Conservation (phyloP, 176 grass and related monocot species). For the Areca catechu region DNA sequence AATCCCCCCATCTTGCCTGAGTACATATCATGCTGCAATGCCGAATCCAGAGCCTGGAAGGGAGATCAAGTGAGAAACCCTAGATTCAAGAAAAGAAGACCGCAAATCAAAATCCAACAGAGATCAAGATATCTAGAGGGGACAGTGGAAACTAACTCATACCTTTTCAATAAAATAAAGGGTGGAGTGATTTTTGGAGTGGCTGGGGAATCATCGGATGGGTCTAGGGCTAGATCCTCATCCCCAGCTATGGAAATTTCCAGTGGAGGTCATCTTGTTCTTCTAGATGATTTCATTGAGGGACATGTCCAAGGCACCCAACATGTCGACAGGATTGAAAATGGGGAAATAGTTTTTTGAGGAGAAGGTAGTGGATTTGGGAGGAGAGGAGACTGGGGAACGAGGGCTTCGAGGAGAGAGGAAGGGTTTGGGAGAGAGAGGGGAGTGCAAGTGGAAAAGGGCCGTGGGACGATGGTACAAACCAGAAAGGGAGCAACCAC, state of each 20-base stretch:
- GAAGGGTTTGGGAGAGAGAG: too few relatives aligned
- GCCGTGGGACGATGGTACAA: too few relatives aligned
- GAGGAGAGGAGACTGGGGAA: too few relatives aligned
- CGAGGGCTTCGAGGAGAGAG: too few relatives aligned
- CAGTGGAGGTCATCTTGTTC: slow-evolving; percentile 74
- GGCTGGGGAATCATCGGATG: slow-evolving; percentile 53
- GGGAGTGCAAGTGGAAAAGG: too few relatives aligned
- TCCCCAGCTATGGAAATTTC: slow-evolving; percentile 28
- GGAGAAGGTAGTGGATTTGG: too few relatives aligned
- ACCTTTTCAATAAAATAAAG: slow-evolving; percentile 74
- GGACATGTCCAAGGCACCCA: slow-evolving; percentile 82
- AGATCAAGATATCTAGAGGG: too few relatives aligned
- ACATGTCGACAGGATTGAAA: slow-evolving; percentile 30
- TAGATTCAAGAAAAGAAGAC: background rate
- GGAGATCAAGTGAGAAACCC: slow-evolving; percentile 83
- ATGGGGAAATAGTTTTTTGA: background rate
- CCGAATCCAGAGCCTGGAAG: slow-evolving; percentile 82
- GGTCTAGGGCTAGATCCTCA: slow-evolving; percentile 22
- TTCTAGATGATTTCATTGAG: slow-evolving; percentile 94
- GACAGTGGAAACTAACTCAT: slow-evolving; percentile 8
- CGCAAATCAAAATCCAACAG: too few relatives aligned
- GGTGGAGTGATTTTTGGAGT: slow-evolving; percentile 48
- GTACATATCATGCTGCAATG: slow-evolving; percentile 89
- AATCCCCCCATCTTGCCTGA: slow-evolving; percentile 13
- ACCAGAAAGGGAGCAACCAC: too few relatives aligned